Base-by-base conservation (phyloP, 768 basidiomycete species). In the Psilocybe cubensis region DNA sequence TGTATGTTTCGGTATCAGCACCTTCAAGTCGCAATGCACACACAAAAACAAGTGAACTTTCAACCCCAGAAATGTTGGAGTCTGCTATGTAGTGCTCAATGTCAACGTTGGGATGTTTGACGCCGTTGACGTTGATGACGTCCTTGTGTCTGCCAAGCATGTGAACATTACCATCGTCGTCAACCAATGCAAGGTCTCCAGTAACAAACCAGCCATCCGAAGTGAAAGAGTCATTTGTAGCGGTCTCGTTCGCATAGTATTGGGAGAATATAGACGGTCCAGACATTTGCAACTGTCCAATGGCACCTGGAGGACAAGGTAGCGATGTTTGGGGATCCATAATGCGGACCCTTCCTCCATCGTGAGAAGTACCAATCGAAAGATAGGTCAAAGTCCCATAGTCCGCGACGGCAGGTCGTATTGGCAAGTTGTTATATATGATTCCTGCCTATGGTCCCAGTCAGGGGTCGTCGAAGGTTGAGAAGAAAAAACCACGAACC, bases 61-160 rank as follows among this genome's bases (percentile, higher is more conserved):
- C 20, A 4, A 40, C 18, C 18, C 49, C 49, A 21, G 29, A 4
- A 25, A 51, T 51, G 31, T 51, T 51, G 4, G 29, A 38, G 20
- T 51, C 49, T 17, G 31, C 31, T 11, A 51, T 51, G 25, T 33
- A 51, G 40, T 51, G 49, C 20, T 51, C 49, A 21, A 51, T 25
- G 20, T 51, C 49, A 14, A 51, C 18, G 21, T 35, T 38, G 14
- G 49, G 49, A 20, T 51, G 49, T 24, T 51, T 51, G 17, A 51
- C 49, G 11, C 49, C 49, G 29, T 51, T 51, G 10, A 51, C 33
- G 31, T 51, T 51, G 49, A 51, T 38, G 31, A 33, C 18, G 49
- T 51, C 49, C 49, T 51, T 51, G 49, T 51, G 17, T n/a, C 49
- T 18, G 14, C 49, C 49, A 8, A 51, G 31, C 49, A 51, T 51